phyloP scores from a whole-genome alignment of 2,329 filamentous ascomycete genomes.

The Thielaviopsis cerberus region DNA sequence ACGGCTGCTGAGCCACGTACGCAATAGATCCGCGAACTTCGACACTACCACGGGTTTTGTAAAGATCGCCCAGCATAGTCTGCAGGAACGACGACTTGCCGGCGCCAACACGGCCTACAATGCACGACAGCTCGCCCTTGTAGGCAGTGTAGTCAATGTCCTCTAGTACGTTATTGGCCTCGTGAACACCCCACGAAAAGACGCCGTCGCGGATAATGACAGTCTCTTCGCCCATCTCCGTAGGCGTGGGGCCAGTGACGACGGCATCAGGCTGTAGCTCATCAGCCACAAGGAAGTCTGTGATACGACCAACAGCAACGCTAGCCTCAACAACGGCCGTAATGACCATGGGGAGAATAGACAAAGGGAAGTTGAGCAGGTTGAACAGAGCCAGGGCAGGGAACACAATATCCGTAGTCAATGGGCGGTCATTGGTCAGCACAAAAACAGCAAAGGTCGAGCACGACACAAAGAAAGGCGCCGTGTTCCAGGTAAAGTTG shows the following conservation, averaged over 20 bases:
- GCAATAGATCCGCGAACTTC: slow-evolving; percentile 65
- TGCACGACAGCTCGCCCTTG: slow-evolving; percentile 82
- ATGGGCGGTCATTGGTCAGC: slow-evolving; percentile 56
- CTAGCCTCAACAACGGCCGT: slow-evolving; percentile 87
- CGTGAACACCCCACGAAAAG: slow-evolving; percentile 87
- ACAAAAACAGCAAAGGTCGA: slow-evolving; percentile 92
- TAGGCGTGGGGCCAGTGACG: slow-evolving; percentile 44
- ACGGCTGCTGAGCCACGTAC: slow-evolving; percentile 81
- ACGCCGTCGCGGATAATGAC: slow-evolving; percentile 67
- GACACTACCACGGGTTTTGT: slow-evolving; percentile 72
- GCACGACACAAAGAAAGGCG: slow-evolving; percentile 92
- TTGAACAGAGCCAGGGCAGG: slow-evolving; percentile 91
- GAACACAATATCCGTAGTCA: slow-evolving; percentile 92
- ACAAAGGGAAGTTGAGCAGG: slow-evolving; percentile 80
- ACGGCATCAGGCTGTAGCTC: slow-evolving; percentile 81
- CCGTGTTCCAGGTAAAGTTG: slow-evolving; percentile 96
- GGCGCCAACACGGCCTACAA: slow-evolving; percentile 83
- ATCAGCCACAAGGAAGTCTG: slow-evolving; percentile 68
- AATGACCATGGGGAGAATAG: slow-evolving; percentile 93
- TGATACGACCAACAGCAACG: slow-evolving; percentile 77
- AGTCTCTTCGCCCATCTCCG: slow-evolving; percentile 67
- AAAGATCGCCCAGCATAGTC: slow-evolving; percentile 74
- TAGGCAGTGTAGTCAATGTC: slow-evolving; percentile 76
- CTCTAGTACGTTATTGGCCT: slow-evolving; percentile 50
- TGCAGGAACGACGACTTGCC: slow-evolving; percentile 90